Base-by-base conservation (phyloP, 768 basidiomycete genomes). In the Tephrocybe sp. region DNA sequence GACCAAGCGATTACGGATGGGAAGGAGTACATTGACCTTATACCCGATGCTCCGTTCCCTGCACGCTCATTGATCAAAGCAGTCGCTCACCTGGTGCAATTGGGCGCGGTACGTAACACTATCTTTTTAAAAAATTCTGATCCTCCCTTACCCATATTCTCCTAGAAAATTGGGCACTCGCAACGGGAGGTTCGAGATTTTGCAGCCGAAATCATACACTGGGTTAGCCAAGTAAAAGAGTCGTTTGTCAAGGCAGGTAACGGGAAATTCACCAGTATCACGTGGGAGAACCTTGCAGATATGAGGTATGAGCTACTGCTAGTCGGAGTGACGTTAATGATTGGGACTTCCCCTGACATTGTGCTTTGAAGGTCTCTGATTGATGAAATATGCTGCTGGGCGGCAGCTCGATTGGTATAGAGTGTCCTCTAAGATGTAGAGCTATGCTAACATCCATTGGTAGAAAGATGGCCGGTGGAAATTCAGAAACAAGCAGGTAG, bases 1-100 rank as follows among this genome's bases (percentile, higher is more conserved):
- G 17, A 36, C 43, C 11, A 14, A 4, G 54, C 36, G 25, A 26
- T 55, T 4, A 43, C 50, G 9, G 23, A 40, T 9, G 34, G 44
- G 23, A 24, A 33, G 24, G 18, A 32, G 18, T 25, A 46, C 17
- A 12, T 47, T 1, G 38, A 15, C 5, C 18, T 50, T n/a, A 46
- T 55, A 24, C 54, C 54, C 4, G 42, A 45, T 2, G 44, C 36
- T 7, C 48, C 53, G 30, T 54, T 54, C 23, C 53, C 53, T n/a
- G 53, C 53, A 2, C 47, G 53, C 36, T 28, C 41, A 21, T 47
- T 54, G 6, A 25, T 54, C 17, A 36, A 33, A 17, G 40, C 47
- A 9, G 12, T 49, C 15, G 47, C 30, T 23, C 23, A 48, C 14
- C 32, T 49, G 7, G n/a, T 54, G 7, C 17, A 54, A 38, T 47